Conservation (phyloP, 23 red algal genomes). For the Gracilaria domingensis region DNA sequence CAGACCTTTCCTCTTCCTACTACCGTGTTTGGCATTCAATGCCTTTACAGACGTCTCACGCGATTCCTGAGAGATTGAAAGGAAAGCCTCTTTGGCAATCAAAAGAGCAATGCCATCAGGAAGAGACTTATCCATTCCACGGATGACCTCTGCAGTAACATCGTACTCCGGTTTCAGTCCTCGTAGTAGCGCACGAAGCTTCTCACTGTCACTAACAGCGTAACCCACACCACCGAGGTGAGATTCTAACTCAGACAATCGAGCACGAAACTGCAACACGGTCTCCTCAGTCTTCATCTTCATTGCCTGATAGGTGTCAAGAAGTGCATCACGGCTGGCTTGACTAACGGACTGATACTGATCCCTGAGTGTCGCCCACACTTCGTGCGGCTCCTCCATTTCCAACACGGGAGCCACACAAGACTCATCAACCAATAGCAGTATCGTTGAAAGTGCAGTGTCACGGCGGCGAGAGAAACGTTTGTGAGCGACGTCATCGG, state of each 20-base stretch:
- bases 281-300: slow-evolving; percentile 19
- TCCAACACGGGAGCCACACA: slow-evolving; percentile 36
- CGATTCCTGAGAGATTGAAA: not conserved
- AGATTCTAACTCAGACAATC: slow-evolving; percentile 15
- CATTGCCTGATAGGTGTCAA: slow-evolving; percentile 14
- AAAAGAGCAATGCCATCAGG: not conserved
- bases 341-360: slow-evolving; percentile 7
- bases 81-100: not conserved
- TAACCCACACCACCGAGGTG: not conserved
- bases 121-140: not conserved
- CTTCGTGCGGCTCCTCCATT: not conserved
- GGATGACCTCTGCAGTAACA: slow-evolving; percentile 33
- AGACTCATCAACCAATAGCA: slow-evolving; percentile 22
- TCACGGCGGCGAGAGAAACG: slow-evolving; percentile 4
- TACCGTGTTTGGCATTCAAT: not conserved
- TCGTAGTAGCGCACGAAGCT: slow-evolving; percentile 29
- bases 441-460: not conserved
- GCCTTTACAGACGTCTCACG: not conserved
- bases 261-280: slow-evolving; percentile 18
- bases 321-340: not conserved
- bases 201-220: not conserved
- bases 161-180: slow-evolving; percentile 31
- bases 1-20: not conserved
- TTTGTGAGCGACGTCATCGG: not conserved
- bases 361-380: slow-evolving; percentile 19